Evolutionary conservation across 208 protist genomes (phyloP), one percentile per base, ranked within the genome.

Genomic region (Tritrichomonas foetus): DNA sequence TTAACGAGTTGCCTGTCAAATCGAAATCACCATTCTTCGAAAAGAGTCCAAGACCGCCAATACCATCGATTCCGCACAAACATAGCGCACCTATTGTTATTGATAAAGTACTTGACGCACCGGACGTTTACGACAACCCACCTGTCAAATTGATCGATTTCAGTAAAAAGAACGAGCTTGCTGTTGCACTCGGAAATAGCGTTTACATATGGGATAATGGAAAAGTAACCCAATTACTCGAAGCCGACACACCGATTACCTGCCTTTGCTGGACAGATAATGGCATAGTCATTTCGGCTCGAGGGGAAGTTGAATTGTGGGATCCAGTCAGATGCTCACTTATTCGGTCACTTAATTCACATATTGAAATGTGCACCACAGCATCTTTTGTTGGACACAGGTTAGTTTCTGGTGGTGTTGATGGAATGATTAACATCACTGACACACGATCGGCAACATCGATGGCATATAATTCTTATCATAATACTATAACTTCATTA

Each of bases 171-270:
- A 47, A 33, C 9, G 30, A 25, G 33, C n/a, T 89, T 22, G 78
- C 78, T 57, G 47, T 89, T 57, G 78, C 78, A 11, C 47, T 89
- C 41, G 47, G 47, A 33, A 53, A 25, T 5, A 57, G 27, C 1
- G 47, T 89, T 36, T 89, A 89, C n/a, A 89, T 89, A 47, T 89
- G 78, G 78, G 44, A 44, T 20, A 16, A 89, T n/a, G 78, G 78
- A 33, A 44, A 89, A 9, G 20, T 39, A 11, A 57, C 39, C 20
- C n/a, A 33, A 55, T 57, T 89, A 39, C 5, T 89, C 14, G 74
- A 82, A 82, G 25, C 41, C 20, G 30, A 57, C 20, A 39, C 78
- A 25, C 39, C 44, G 2, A 53, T 89, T 50, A 47, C 44, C 5
- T 33, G 20, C 2, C 27, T 89, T 14, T 57, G 78, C 47, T 89